phyloP scores from a whole-genome alignment of 2,329 filamentous ascomycete species.

The Neofusicoccum cordaticola region DNA sequence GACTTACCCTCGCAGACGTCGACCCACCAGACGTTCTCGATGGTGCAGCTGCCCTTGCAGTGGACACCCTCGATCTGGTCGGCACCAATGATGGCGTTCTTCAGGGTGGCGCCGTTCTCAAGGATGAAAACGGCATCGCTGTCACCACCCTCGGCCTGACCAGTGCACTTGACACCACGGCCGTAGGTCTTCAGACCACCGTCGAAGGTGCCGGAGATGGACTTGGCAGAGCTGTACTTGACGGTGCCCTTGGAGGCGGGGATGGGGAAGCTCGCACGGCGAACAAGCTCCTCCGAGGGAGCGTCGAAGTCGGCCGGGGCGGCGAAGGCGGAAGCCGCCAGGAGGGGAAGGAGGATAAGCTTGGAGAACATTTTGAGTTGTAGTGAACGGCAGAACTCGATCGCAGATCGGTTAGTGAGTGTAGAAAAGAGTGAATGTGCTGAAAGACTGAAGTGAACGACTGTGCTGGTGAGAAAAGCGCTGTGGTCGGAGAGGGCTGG shows the following conservation, averaged over 20 bases:
- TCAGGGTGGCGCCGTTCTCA: conserved; percentile 36
- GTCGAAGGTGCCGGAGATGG: conserved; percentile 8
- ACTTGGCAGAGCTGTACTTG: background rate
- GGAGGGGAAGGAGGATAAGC: conserved; percentile 2
- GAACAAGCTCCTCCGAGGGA: conserved; percentile 1
- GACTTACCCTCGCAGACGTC: conserved; percentile 36
- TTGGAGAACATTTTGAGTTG: conserved; percentile 7
- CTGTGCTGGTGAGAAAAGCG: background rate
- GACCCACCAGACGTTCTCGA: conserved; percentile 35
- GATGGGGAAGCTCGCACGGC: conserved; percentile 13
- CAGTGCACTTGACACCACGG: conserved; percentile 23
- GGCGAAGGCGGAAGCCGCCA: conserved; percentile 1
- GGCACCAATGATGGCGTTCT: conserved; percentile 50
- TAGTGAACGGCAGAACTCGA: conserved; percentile 1
- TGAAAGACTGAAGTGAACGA: background rate
- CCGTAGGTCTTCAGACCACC: conserved; percentile 15
- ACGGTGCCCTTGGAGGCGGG: conserved; percentile 10
- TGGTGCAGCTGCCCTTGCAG: conserved; percentile 49
- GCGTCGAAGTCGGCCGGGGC: conserved; percentile 4
- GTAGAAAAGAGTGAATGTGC: background rate
- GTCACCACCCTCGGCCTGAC: conserved; percentile 44
- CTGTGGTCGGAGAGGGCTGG: background rate
- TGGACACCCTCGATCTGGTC: conserved; percentile 50
- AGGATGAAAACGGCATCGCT: conserved; percentile 25
- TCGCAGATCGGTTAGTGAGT: conserved; percentile 8